Conservation (phyloP, 805 yeast species). For the Wickerhamiella lipophila region DNA sequence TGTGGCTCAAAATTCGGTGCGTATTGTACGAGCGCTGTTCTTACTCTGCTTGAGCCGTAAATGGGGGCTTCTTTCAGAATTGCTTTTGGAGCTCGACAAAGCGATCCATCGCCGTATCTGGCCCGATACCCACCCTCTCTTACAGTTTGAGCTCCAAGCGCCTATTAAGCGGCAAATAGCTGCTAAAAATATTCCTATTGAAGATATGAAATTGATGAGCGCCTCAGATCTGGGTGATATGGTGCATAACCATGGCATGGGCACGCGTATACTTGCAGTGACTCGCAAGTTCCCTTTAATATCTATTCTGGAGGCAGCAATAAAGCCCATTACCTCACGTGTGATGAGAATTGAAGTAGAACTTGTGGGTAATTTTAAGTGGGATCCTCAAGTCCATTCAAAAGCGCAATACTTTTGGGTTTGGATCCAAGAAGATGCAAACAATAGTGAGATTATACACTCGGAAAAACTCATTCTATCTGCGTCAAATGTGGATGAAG, state of each 20-base stretch:
- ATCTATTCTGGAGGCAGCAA: constrained; percentile 53
- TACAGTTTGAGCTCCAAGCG: constrained; percentile 56
- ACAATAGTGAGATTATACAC: constrained; percentile 58
- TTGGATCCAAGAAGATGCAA: constrained; percentile 69
- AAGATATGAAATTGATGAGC: constrained; percentile 57
- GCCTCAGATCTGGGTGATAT: constrained; percentile 75
- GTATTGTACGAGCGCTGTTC: constrained; percentile 86
- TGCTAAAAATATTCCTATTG: constrained; percentile 41
- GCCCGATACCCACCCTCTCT: constrained; percentile 82
- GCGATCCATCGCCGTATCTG: constrained; percentile 74
- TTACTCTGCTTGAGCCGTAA: constrained; percentile 74
- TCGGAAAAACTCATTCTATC: constrained; percentile 67
- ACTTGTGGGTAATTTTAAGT: constrained; percentile 63
- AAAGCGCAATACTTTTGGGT: constrained; percentile 83
- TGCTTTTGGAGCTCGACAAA: constrained; percentile 70
- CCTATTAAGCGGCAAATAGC: constrained; percentile 47
- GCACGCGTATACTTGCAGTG: constrained; percentile 44
- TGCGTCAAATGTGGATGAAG: constrained; percentile 39
- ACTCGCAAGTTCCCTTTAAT: constrained; percentile 66
- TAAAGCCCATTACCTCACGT: constrained; percentile 75
- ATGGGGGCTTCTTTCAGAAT: constrained; percentile 75
- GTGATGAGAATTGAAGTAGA: constrained; percentile 71
- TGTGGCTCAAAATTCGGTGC: constrained; percentile 88
- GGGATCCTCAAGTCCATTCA: constrained; percentile 79
- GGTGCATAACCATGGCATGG: constrained; percentile 72